These are phyloP conservation scores for Microsporum canis DNA, from an alignment of 2,329 filamentous ascomycete genomes.

Conservation along the genomic window DNA sequence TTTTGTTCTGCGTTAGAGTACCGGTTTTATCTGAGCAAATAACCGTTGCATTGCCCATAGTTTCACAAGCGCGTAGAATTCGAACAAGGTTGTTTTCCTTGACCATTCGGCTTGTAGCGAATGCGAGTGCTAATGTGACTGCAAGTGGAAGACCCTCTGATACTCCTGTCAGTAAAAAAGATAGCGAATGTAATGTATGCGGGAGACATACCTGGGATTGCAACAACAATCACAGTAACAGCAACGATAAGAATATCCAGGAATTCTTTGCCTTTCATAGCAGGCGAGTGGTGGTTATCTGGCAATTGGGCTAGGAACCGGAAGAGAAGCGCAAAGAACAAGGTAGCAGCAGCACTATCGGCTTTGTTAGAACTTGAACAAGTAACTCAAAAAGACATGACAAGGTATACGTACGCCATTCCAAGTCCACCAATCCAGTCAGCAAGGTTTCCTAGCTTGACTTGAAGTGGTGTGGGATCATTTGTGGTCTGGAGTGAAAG, in stretches of 20 bases:
- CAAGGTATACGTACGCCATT: conserved; percentile 42
- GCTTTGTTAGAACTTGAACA: conserved; percentile 9
- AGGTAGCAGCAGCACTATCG: conserved; percentile 51
- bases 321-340: conserved; percentile 80
- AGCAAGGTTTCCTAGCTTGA: conserved; percentile 62
- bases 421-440: conserved; percentile 68
- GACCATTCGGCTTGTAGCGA: conserved; percentile 66
- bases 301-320: conserved; percentile 64
- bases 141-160: conserved; percentile 61
- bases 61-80: conserved; percentile 65
- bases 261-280: conserved; percentile 67
- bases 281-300: conserved; percentile 43
- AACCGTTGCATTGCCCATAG: conserved; percentile 69
- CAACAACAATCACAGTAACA: conserved; percentile 68
- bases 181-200: not conserved
- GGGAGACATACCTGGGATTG: conserved; percentile 46
- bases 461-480: conserved; percentile 65
- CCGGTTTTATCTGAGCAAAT: conserved; percentile 75
- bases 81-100: conserved; percentile 68
- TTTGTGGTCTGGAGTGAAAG: conserved; percentile 62
- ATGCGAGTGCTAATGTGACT: conserved; percentile 65
- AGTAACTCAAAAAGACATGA: not conserved
- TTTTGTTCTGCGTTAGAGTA: conserved; percentile 62
- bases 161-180: not conserved
- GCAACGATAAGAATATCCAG: conserved; percentile 67